phyloP scores from a whole-genome alignment of 139 green algal genomes.

The Picochlorum sp. region DNA sequence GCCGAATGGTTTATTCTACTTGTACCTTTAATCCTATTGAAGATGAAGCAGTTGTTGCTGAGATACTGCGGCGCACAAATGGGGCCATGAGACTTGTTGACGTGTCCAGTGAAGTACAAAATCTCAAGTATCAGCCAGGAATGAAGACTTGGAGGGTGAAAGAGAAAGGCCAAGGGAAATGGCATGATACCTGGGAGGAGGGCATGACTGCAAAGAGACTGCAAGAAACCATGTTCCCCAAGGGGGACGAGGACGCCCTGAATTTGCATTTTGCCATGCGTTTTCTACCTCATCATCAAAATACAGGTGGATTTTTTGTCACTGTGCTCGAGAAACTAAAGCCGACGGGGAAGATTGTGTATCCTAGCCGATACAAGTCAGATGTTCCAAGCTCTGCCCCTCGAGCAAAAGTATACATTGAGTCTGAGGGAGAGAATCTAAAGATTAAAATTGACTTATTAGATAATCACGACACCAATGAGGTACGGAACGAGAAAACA shows the following conservation, averaged over 20 bases:
- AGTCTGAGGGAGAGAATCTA: too few species aligned
- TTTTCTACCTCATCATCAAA: constrained; percentile 86
- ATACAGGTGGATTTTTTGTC: constrained; percentile 99
- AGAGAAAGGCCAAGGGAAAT: constrained; percentile 39
- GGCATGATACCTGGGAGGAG: constrained; percentile 53
- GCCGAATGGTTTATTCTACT: constrained; percentile 94
- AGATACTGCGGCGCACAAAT: constrained; percentile 46
- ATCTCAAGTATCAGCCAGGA: constrained; percentile 64
- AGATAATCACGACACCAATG: neutral
- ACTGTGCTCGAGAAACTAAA: constrained; percentile 80
- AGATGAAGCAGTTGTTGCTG: constrained; percentile 96
- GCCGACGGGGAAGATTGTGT: neutral
- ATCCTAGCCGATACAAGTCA: neutral
- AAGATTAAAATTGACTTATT: constrained; percentile 7
- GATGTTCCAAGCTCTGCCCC: too few species aligned
- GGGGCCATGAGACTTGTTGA: constrained; percentile 82
- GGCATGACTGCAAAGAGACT: constrained; percentile 39
- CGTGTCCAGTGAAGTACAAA: constrained; percentile 52
- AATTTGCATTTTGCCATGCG: constrained; percentile 88
- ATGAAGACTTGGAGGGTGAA: constrained; percentile 66
- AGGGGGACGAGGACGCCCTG: constrained; percentile 35
- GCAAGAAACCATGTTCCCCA: constrained; percentile 72
- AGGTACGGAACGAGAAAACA: neutral
- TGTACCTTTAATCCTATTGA: constrained; percentile 98
- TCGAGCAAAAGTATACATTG: too few species aligned